phyloP scores from a whole-genome alignment of 164 flowering plant genomes.

The Brasenia schreberi region DNA sequence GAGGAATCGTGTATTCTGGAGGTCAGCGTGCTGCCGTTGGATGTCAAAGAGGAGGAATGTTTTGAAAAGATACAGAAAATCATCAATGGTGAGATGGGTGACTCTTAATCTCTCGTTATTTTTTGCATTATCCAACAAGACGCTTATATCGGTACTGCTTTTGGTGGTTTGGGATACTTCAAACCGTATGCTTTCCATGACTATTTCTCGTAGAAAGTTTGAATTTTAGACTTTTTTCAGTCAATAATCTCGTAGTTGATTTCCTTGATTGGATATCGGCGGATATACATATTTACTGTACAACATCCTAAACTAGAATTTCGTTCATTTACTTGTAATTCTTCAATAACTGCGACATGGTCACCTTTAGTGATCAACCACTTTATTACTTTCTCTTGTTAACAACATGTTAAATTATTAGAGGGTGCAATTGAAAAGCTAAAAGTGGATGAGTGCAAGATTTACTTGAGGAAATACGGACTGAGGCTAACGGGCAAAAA shows the following conservation, averaged over 20 bases:
- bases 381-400: not conserved
- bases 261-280: no score
- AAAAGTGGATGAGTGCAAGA: conserved; percentile 72
- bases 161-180: no score
- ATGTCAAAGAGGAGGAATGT: conserved; percentile 28
- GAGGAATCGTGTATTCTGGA: conserved; percentile 14
- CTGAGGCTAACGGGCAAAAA: conserved; percentile 65
- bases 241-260: no score
- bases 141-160: no score
- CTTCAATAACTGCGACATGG: not conserved
- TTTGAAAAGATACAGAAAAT: conserved; percentile 29
- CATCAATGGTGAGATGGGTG: conserved; percentile 28
- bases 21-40: conserved; percentile 17
- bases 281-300: no score
- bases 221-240: no score
- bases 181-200: no score
- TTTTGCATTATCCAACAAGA: not conserved
- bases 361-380: not conserved
- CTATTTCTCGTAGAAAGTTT: no score
- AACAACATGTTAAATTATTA: conserved; percentile 13
- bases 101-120: not conserved
- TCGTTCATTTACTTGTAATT: not conserved
- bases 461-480: conserved; percentile 63
- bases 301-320: not conserved
- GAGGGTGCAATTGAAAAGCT: conserved; percentile 57